These are phyloP conservation scores for Trypanosoma congolense DNA, from an alignment of 208 protist genomes.

Conservation along the genomic window DNA sequence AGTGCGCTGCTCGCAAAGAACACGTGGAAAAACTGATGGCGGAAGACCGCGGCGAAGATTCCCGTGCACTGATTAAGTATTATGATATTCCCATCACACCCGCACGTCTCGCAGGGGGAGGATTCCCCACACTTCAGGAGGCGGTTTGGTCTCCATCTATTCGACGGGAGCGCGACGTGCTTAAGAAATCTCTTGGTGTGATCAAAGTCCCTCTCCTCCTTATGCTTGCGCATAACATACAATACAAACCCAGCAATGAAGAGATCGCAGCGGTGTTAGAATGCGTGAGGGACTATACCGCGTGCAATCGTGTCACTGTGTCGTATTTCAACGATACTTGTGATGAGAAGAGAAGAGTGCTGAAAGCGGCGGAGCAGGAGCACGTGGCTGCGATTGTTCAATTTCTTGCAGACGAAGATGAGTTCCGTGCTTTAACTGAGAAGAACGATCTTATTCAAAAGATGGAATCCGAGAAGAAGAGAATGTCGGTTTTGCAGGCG, in stretches of 20 bases:
- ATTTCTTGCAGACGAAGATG: slow-evolving; percentile 40
- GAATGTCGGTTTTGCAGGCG: slow-evolving; percentile 19
- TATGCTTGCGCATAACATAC: slow-evolving; percentile 47
- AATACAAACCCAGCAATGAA: slow-evolving; percentile 35
- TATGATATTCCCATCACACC: slow-evolving; percentile 76
- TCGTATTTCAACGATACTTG: slow-evolving; percentile 52
- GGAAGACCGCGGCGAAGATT: slow-evolving; percentile 44
- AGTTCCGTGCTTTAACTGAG: slow-evolving; percentile 22
- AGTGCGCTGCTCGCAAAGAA: slow-evolving; percentile 24
- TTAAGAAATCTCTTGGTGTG: slow-evolving; percentile 22
- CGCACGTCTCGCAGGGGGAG: slow-evolving; percentile 35
- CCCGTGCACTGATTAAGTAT: slow-evolving; percentile 29
- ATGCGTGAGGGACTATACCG: slow-evolving; percentile 24
- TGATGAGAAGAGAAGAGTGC: slow-evolving; percentile 57
- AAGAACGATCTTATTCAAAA: slow-evolving; percentile 18
- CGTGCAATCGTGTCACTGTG: slow-evolving; percentile 38
- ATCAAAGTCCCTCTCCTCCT: slow-evolving; percentile 52
- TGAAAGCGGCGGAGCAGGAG: slow-evolving; percentile 35
- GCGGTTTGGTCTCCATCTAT: slow-evolving; percentile 62
- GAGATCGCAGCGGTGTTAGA: slow-evolving; percentile 25
- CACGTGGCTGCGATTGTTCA: slow-evolving; percentile 34
- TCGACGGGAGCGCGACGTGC: slow-evolving; percentile 24
- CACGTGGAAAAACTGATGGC: slow-evolving; percentile 28
- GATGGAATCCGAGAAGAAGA: slow-evolving; percentile 26
- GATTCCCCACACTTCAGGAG: slow-evolving; percentile 65